A percentile compares a stretch with the other conserved stretches of the same genome.
phyloP scores from a whole-genome alignment of 208 protist genomes.

The Leishmania gerbilli region DNA sequence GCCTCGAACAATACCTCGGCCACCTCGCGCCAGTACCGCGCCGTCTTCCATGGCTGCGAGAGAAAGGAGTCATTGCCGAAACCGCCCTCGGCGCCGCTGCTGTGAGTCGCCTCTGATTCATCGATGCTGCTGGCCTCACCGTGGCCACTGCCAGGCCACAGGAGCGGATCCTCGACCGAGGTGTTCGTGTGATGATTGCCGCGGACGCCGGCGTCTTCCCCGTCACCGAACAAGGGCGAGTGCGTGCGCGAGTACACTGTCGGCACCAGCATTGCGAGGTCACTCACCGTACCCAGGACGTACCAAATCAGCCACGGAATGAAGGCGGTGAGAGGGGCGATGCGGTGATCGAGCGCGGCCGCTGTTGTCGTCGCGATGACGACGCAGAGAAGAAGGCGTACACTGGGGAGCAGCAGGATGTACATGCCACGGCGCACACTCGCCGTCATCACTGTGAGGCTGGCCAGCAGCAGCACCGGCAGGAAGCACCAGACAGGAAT shows the following conservation, averaged over 20 bases:
- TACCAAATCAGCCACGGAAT: constrained; percentile 40
- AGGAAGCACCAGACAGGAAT: constrained; percentile 44
- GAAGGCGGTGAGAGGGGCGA: constrained; percentile 35
- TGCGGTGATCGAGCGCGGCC: constrained; percentile 40
- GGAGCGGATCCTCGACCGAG: background rate
- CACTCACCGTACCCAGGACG: constrained; percentile 26
- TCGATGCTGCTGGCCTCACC: background rate
- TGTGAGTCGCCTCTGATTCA: background rate
- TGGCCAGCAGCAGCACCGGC: constrained; percentile 30
- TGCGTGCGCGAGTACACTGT: constrained; percentile 31
- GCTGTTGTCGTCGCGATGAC: constrained; percentile 39
- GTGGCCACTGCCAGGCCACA: background rate
- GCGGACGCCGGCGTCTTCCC: background rate
- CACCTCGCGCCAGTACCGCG: constrained; percentile 24
- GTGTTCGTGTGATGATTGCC: background rate
- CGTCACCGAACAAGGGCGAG: background rate
- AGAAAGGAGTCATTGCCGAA: background rate
- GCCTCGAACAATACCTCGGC: constrained; percentile 34
- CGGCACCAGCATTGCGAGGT: constrained; percentile 35
- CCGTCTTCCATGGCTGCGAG: constrained; percentile 17
- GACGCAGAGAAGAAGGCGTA: constrained; percentile 18
- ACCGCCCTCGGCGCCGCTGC: background rate
- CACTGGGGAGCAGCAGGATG: constrained; percentile 20
- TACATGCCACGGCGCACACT: constrained; percentile 15
- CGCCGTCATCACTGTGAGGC: constrained; percentile 16